Conservation (phyloP, 2,329 filamentous ascomycete species). For the Fusarium brachygibbosum region DNA sequence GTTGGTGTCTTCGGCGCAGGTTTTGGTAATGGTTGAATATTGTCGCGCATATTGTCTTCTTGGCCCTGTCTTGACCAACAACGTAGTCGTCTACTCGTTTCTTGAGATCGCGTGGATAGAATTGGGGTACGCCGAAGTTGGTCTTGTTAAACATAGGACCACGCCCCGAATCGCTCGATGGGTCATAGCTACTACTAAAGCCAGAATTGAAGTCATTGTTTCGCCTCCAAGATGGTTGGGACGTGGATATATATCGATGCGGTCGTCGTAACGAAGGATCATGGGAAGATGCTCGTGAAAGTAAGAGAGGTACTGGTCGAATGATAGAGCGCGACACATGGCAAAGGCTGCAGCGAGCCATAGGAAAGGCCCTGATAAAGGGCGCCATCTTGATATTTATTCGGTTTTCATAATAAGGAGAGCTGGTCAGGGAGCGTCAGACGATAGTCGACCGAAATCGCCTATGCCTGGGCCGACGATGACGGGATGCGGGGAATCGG, state of each 20-base stretch:
- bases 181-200: slow-evolving; percentile 72
- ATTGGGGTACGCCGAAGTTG: slow-evolving; percentile 71
- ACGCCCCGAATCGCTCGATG: slow-evolving; percentile 64
- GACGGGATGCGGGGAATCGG: slow-evolving; percentile 45
- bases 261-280: slow-evolving; percentile 33
- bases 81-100: slow-evolving; percentile 95
- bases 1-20: slow-evolving; percentile 81
- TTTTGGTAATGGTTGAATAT: slow-evolving; percentile 98
- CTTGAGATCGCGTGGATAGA: slow-evolving; percentile 81
- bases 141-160: slow-evolving; percentile 72
- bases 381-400: slow-evolving; percentile 44
- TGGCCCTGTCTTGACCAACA: slow-evolving; percentile 93
- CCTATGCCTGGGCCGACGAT: slow-evolving; percentile 41
- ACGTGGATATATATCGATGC: slow-evolving; percentile 44
- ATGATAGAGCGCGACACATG: slow-evolving; percentile 21
- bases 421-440: slow-evolving; percentile 26
- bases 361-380: slow-evolving; percentile 45
- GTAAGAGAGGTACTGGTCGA: slow-evolving; percentile 11
- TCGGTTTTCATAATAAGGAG: slow-evolving; percentile 44
- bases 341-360: slow-evolving; percentile 29
- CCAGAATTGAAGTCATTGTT: slow-evolving; percentile 67
- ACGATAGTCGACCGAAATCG: slow-evolving; percentile 39
- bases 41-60: slow-evolving; percentile 92
- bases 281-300: slow-evolving; percentile 9
- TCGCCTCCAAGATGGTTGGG: slow-evolving; percentile 55